Evolutionary conservation across 1,284 basidiomycete species (phyloP), one percentile per base, ranked within the genome.

Genomic region (Rhodotorula mucilaginosa): DNA sequence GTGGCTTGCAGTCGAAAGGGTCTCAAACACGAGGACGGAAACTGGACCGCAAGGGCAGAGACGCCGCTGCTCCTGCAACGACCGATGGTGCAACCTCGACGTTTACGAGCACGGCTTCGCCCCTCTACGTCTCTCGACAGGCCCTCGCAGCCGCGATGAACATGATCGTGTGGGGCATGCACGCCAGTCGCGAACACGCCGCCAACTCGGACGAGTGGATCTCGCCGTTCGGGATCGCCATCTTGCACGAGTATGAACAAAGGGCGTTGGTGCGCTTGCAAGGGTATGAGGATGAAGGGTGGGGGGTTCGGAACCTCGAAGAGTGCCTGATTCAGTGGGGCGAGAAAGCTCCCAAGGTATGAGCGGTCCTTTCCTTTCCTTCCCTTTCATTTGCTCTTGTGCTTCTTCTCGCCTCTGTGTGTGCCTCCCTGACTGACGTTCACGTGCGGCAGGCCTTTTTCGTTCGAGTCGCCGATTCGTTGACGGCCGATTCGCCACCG

Each of bases 121-220:
- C 74, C 5, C 61, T 75, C 18, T 74, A 63, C 46, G 68, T 76
- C 21, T 76, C 74, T 29, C 48, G 74, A 7, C 60, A 66, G 23
- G 74, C 66, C 2, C 57, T 76, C 18, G 62, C 54, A 0, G 69
- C 65, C 12, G 67, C 73, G 31, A 69, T 60, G 26, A 65, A 63
- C 58, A 76, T 67, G 47, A 65, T 76, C 49, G 64, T 67, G 1
- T 76, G 75, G 75, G 75, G 69, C 10, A 76, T 74, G 75, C 57
- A 49, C 13, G 47, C 69, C n/a, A 34, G 47, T 2, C 59, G 59
- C 5, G 65, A 68, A 15, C 63, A 70, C 10, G 49, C n/a, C 0
- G 70, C 68, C 46, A 34, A 58, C 21, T 64, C 48, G 10, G 59
- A 70, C 10, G 61, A 71, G 31, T 68, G 23, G 26, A 39, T 73